Evolutionary conservation across 78 protist genomes (phyloP), one percentile per base, ranked within the genome.

Genomic region (Planoprotostelium fungivorum): DNA sequence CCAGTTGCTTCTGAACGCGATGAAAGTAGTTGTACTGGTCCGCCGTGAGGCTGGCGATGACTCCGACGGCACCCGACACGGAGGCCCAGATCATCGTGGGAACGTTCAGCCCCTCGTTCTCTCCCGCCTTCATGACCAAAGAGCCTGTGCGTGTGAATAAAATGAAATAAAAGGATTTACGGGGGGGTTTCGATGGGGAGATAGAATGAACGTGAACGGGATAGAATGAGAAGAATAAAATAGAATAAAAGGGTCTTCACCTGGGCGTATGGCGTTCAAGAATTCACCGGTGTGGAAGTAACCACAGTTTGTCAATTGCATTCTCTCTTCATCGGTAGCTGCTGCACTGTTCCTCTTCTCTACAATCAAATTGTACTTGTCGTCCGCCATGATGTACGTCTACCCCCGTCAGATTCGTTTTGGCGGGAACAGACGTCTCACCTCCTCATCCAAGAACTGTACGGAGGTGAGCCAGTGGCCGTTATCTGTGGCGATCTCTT

Each of bases 1-100:
- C 34, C 39, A 96, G 35, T 86, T 34, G 90, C 28, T 36, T 29
- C 89, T 93, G 94, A 0, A 96, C 37, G 35, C 84, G 34, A 0
- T 36, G 38, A 34, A 90, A 90, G 89, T 94, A 93, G 0, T 88
- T 91, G 36, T 86, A 94, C 36, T 89, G 90, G 0, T 92, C 95
- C 63, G 88, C 85, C 29, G 89, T 29, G 37, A 97, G 92, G 1
- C 85, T 23, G 10, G 94, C 96, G 0, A 95, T 31, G 10, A 97
- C 96, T 34, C 99, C 99, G 38, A 97, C 86, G 23, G 73, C 88
- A 73, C 99, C 99, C 90, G 88, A 90, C 37, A 96, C 93, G 0
- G 97, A 89, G 25, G 87, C 95, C 83, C 84, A 96, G 0, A 97
- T 83, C 25, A 93, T 38, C 28, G 96, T 88, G 1, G 96, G 95